Conservation (phyloP, 2,329 filamentous ascomycete genomes). For the Sporothrix globosa region DNA sequence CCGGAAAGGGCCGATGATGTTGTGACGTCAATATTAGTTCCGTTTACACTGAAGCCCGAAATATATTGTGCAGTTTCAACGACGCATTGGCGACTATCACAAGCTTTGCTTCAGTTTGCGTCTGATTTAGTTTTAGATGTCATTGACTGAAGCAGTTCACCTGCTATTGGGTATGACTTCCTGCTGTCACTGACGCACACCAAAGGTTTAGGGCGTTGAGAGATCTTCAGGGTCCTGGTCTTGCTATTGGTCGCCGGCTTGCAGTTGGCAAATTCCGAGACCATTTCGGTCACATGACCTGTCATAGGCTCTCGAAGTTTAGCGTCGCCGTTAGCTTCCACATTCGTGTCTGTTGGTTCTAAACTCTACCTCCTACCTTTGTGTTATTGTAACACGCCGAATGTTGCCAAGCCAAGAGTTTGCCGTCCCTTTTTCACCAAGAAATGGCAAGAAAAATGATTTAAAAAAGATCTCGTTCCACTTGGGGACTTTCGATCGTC, state of each 20-base stretch:
- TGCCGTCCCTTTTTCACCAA: neutral
- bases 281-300: neutral
- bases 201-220: no score
- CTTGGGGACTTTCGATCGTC: neutral
- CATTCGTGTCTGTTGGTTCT: slow-evolving; percentile 7
- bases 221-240: no score
- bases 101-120: no score
- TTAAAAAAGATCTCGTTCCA: neutral
- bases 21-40: slow-evolving; percentile 19
- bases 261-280: neutral
- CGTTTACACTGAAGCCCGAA: neutral
- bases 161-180: no score
- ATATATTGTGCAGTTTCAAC: neutral
- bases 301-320: neutral
- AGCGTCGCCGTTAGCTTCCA: neutral
- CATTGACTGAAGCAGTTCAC: no score
- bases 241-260: neutral
- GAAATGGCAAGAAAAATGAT: neutral
- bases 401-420: no score
- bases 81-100: no score
- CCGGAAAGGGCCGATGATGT: slow-evolving; percentile 14
- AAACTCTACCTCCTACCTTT: neutral
- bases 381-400: no score
- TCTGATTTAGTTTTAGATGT: no score
- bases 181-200: no score